These are phyloP conservation scores for Aegilops tauschii DNA, from an alignment of 176 grass and related monocot species.

Conservation along the genomic window DNA sequence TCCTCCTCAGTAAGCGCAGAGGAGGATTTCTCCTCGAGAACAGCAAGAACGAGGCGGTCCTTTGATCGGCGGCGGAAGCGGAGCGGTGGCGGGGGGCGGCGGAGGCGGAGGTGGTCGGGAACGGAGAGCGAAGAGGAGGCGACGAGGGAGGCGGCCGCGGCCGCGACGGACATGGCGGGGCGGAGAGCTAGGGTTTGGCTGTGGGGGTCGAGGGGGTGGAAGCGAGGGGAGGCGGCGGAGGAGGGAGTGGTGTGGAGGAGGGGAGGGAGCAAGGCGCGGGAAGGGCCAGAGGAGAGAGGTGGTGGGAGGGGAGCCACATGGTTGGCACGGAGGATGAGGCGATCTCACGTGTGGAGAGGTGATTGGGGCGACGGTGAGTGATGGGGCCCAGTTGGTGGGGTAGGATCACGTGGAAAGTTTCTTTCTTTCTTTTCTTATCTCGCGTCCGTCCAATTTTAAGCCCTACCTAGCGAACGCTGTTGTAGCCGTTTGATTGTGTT, in stretches of 20 bases:
- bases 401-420: not conserved
- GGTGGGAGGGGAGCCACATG: slow-evolving; percentile 35
- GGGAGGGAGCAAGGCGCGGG: not conserved
- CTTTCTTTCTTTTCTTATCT: no score
- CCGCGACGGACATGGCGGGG: slow-evolving; percentile 29
- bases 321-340: slow-evolving; percentile 39
- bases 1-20: slow-evolving; percentile 26
- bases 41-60: slow-evolving; percentile 1
- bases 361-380: not conserved
- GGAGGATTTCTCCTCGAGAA: slow-evolving; percentile 26
- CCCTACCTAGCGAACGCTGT: no score
- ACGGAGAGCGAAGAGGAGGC: slow-evolving; percentile 41
- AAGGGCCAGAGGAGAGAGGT: not conserved
- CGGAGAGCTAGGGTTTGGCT: slow-evolving; percentile 20
- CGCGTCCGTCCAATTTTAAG: no score
- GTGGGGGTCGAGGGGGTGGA: not conserved
- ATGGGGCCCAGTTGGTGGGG: not conserved
- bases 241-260: not conserved
- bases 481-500: no score
- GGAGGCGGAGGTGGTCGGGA: slow-evolving; percentile 38
- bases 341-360: not conserved
- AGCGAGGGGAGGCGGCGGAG: not conserved
- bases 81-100: not conserved
- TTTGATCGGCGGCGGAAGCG: slow-evolving; percentile 4
- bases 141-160: slow-evolving; percentile 31